A percentile compares a stretch with the other conserved stretches of the same genome.
phyloP scores from a whole-genome alignment of 129 eudicot species.

The Lactuca sativa region DNA sequence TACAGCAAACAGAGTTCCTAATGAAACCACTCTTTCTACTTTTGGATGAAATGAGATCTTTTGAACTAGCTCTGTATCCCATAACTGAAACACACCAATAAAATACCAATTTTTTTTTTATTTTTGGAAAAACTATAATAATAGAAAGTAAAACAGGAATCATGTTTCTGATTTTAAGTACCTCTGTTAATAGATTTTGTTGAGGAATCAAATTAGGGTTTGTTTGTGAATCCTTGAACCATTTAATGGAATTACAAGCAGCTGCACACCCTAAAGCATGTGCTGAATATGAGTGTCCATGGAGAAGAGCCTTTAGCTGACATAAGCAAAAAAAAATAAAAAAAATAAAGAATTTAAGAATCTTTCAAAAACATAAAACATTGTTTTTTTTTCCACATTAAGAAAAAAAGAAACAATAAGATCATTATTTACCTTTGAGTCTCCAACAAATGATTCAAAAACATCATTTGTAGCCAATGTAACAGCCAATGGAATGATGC shows the following conservation, averaged over 20 bases:
- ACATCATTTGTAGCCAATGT: slow-evolving; percentile 82
- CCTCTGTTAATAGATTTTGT: slow-evolving; percentile 67
- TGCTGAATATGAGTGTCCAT: slow-evolving; percentile 94
- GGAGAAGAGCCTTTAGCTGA: slow-evolving; percentile 89
- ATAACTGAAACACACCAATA: slow-evolving; percentile 51
- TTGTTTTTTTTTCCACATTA: too few species aligned
- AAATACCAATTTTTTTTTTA: neutral
- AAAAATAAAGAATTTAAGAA: neutral
- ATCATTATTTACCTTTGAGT: slow-evolving; percentile 66
- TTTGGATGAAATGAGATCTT: slow-evolving; percentile 68
- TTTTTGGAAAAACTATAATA: neutral
- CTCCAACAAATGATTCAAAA: slow-evolving; percentile 80
- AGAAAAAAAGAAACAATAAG: neutral
- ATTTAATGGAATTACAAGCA: slow-evolving; percentile 70
- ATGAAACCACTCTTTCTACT: slow-evolving; percentile 64
- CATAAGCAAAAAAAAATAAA: slow-evolving; percentile 11
- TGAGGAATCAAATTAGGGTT: slow-evolving; percentile 57
- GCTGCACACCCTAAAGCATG: slow-evolving; percentile 95
- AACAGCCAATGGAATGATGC: slow-evolving; percentile 84
- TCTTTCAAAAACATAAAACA: neutral
- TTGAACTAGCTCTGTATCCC: slow-evolving; percentile 67
- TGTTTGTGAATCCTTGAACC: slow-evolving; percentile 72
- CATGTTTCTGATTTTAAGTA: slow-evolving; percentile 13
- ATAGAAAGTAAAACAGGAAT: neutral
- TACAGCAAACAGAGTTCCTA: slow-evolving; percentile 89